Evolutionary conservation across 768 basidiomycete species (phyloP), one percentile per base, ranked within the genome.

Genomic region (Auricularia cornea): DNA sequence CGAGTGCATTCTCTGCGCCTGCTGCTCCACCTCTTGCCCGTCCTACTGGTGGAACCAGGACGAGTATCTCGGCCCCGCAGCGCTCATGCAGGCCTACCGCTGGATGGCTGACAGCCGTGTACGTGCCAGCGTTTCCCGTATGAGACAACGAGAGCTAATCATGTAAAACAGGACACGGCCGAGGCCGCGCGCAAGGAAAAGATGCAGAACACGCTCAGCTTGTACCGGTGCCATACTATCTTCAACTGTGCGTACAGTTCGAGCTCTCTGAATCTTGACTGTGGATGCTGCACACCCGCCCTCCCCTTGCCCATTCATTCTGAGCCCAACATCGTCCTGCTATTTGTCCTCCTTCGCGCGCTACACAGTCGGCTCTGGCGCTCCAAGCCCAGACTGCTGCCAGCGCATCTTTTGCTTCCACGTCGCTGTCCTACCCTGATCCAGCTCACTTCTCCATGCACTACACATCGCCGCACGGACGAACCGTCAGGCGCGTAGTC

Each of bases 31-130:
- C 0, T 91, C 90, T 52, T 99, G 96, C 83, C 96, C 96, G 3
- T 90, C 88, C 32, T 97, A 98, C 77, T 98, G 96, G 96, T 98
- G 96, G 96, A 98, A 98, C 78, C 93, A 94, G 54, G 94, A 98
- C 72, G 90, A 94, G 75, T 99, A 99, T 76, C 89, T 99, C 44
- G 95, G 96, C 38, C 96, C 96, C 5, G 96, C 96, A 1, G 94
- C 94, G 0, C 79, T 98, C 70, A 94, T 98, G 93, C 91, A 94
- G 70, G 93, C 94, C 0, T 97, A 98, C 77, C 81, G 95, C 68
- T 98, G 96, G 96, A 96, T 99, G 72, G 94, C 95, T 0, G 96
- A 98, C 73, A 96, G 93, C 57, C 81, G 96, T 69, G 92, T 92
- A 67, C 62, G n/a, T n/a, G 88, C 80, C 5, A 51, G 59, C 52